A percentile compares a stretch with the other conserved stretches of the same genome.
These are phyloP conservation scores for Microcos paniculata DNA, from an alignment of 345 rosid genomes.

Conservation along the genomic window DNA sequence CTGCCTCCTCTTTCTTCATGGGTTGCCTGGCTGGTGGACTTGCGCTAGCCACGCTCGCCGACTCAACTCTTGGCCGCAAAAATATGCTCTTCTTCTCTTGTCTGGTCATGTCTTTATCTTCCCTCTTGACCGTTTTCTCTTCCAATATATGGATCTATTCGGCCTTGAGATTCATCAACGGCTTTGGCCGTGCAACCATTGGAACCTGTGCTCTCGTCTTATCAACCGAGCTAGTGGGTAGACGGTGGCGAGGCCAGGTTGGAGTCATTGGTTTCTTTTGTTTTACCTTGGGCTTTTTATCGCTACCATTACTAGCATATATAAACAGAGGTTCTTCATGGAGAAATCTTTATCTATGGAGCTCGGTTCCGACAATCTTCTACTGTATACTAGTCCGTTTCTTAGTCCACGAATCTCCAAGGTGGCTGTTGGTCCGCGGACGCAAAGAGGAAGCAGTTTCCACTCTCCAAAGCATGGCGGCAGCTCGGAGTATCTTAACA, in stretches of 20 bases:
- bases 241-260: conserved; percentile 43
- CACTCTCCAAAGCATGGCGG: conserved; percentile 45
- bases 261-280: conserved; percentile 44
- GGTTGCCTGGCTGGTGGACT: conserved; percentile 60
- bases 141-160: conserved; percentile 49
- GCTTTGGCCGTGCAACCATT: conserved; percentile 44
- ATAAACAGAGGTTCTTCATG: conserved; percentile 36
- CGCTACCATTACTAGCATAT: conserved; percentile 48
- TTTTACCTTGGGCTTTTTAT: conserved; percentile 48
- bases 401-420: conserved; percentile 46
- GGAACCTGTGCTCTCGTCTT: conserved; percentile 45
- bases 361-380: conserved; percentile 33
- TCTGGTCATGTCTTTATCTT: conserved; percentile 42
- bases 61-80: conserved; percentile 63
- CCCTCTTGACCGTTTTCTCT: conserved; percentile 36
- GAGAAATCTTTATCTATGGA: conserved; percentile 47
- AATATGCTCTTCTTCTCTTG: conserved; percentile 47
- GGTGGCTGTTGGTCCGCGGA: conserved; percentile 47
- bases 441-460: conserved; percentile 52
- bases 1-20: conserved; percentile 40
- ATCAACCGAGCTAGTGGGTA: conserved; percentile 42
- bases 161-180: conserved; percentile 36
- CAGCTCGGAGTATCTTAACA: conserved; percentile 6
- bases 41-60: conserved; percentile 48
- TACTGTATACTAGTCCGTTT: conserved; percentile 32